phyloP scores from a whole-genome alignment of 2,329 filamentous ascomycete genomes.

The Aspergillus puulaauensis region DNA sequence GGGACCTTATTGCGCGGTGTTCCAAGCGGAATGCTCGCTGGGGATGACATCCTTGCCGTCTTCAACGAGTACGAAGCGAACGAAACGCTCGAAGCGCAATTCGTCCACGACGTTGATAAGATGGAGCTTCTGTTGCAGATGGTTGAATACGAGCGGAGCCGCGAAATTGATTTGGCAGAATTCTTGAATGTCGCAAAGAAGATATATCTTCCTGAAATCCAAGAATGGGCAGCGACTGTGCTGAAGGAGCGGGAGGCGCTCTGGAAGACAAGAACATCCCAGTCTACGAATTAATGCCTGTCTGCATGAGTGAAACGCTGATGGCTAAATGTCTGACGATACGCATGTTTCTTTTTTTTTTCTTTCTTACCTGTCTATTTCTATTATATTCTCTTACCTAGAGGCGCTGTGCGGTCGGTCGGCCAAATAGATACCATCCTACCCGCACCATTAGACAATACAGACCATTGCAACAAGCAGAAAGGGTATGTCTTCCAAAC shows the following conservation, averaged over 20 bases:
- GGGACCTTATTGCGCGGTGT: slow-evolving; percentile 70
- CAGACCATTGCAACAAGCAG: background rate
- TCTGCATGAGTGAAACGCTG: slow-evolving; percentile 9
- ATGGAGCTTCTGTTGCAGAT: slow-evolving; percentile 93
- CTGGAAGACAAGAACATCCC: slow-evolving; percentile 55
- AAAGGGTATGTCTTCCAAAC: background rate
- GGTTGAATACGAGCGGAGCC: slow-evolving; percentile 85
- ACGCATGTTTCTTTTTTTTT: slow-evolving; percentile 7
- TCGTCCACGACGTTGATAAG: slow-evolving; percentile 97
- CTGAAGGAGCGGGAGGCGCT: slow-evolving; percentile 72
- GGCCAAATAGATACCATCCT: slow-evolving; percentile 4
- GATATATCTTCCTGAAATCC: slow-evolving; percentile 74
- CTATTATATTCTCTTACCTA: background rate
- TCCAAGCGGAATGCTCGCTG: slow-evolving; percentile 64
- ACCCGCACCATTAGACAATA: background rate
- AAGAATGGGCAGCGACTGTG: slow-evolving; percentile 74
- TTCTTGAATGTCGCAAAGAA: slow-evolving; percentile 76
- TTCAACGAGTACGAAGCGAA: slow-evolving; percentile 97
- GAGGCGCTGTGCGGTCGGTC: slow-evolving; percentile 10
- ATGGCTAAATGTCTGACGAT: slow-evolving; percentile 14
- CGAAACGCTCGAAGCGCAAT: slow-evolving; percentile 77
- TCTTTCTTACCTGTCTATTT: slow-evolving; percentile 1
- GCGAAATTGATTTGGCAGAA: slow-evolving; percentile 75
- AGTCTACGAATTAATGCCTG: background rate
- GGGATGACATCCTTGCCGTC: slow-evolving; percentile 69